Conservation (phyloP, 164 flowering plant species). For the Umbellularia californica region DNA sequence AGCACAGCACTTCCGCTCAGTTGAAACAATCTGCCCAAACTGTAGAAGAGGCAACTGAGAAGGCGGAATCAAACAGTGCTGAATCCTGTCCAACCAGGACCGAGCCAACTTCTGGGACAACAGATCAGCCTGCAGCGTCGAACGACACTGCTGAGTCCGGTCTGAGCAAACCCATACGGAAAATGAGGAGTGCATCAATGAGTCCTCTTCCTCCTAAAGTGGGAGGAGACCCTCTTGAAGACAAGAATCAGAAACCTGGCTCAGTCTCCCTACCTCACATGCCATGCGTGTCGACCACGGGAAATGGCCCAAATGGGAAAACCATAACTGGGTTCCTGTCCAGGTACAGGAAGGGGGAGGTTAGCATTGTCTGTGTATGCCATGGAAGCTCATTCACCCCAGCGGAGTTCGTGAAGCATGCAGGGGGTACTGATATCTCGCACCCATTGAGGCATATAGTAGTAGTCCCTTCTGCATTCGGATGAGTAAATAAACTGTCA, state of each 20-base stretch:
- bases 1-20: constrained; percentile 15
- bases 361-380: constrained; percentile 70
- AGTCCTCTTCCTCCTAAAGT: constrained; percentile 9
- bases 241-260: neutral
- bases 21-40: constrained; percentile 1
- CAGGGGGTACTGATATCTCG: constrained; percentile 52
- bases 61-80: neutral
- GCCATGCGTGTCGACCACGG: constrained; percentile 68
- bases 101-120: neutral
- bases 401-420: constrained; percentile 67
- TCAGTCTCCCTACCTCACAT: constrained; percentile 26
- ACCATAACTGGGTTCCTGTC: constrained; percentile 61
- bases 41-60: constrained; percentile 2
- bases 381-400: constrained; percentile 73
- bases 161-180: neutral
- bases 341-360: constrained; percentile 53
- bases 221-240: neutral
- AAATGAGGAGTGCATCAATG: constrained; percentile 18
- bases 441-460: constrained; percentile 58
- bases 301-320: constrained; percentile 72
- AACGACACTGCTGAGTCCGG: neutral
- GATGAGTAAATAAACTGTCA: neutral
- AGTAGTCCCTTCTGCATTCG: constrained; percentile 42
- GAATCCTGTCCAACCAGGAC: neutral
- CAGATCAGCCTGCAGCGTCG: neutral